Percentiles rank a stretch among this genome's conserved stretches.
These are phyloP conservation scores for Pythium myriotylum DNA, from an alignment of 352 stramenopile genomes.

Conservation along the genomic window DNA sequence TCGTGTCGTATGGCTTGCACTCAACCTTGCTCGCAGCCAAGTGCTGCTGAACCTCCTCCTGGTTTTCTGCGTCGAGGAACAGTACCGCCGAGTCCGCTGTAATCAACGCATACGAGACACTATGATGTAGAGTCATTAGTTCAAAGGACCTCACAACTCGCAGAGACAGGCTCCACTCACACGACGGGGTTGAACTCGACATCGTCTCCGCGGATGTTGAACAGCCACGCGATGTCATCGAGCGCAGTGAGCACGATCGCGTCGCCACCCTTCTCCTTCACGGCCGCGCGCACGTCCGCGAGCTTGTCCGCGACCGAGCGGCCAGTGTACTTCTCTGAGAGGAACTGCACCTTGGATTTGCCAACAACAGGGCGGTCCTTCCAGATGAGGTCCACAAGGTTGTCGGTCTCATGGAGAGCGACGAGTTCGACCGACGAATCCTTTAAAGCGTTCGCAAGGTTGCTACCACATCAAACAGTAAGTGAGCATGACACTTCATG, in stretches of 20 bases:
- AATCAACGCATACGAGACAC: constrained; percentile 93
- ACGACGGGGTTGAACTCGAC: constrained; percentile 98
- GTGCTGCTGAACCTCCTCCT: constrained; percentile 57
- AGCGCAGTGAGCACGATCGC: constrained; percentile 95
- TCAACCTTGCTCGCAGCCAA: constrained; percentile 51
- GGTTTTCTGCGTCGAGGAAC: constrained; percentile 89
- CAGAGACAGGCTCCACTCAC: constrained; percentile 49
- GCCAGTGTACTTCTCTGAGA: constrained; percentile 94
- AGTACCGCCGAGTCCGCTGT: constrained; percentile 88
- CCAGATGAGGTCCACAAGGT: constrained; percentile 98
- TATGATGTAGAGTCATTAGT: constrained; percentile 22
- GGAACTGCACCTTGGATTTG: constrained; percentile 88
- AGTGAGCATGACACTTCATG: background rate
- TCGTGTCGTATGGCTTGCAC: constrained; percentile 65
- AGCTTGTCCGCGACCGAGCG: constrained; percentile 93
- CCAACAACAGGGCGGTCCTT: constrained; percentile 64
- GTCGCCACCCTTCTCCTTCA: constrained; percentile 90
- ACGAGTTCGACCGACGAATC: constrained; percentile 75
- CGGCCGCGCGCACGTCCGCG: constrained; percentile 64
- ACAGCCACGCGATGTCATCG: constrained; percentile 97
- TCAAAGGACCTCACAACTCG: background rate
- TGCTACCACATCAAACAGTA: constrained; percentile 28
- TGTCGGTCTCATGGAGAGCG: constrained; percentile 76
- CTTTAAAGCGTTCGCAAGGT: constrained; percentile 65
- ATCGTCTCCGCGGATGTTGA: constrained; percentile 98